Base-by-base conservation (phyloP, 139 green algal species). In the Asterochloris sp. region DNA sequence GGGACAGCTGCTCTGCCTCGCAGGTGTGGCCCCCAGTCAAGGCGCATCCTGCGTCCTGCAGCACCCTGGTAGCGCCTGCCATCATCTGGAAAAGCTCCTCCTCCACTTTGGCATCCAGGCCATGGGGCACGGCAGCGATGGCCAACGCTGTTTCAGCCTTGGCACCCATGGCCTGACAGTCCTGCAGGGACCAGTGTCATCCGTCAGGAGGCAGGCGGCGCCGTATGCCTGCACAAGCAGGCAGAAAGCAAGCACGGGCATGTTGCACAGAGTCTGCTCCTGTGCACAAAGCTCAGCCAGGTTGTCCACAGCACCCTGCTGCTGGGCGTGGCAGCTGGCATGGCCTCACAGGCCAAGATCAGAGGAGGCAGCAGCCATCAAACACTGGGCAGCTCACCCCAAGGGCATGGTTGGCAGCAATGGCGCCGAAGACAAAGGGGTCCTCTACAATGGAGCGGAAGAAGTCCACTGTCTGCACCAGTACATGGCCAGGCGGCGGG, bases 401-500 rank as follows among this genome's bases (percentile, higher is more conserved):
- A 13, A 98, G 88, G 14, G 94, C 94, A 80, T 97, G 93, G 61
- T 91, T 90, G 24, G 92, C 94, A 13, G 95, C 91, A 17, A 97
- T 93, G 79, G 82, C 81, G 11, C 95, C 95, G 86, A 98, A 97
- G 16, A 94, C 63, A 75, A 90, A 97, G 1, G 91, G 89, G 81
- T 98, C 95, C 38, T 86, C 78, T 23, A 95, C 85, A 74, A 97
- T 92, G 27, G 87, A 75, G 12, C 88, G 86, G 85, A 98, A 97
- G 29, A 97, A 98, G 85, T 98, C 95, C 27, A 98, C 90, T 9
- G 92, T 97, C 17, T 97, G 94, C 29, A 98, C 86, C 15, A 84
- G 73, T 11, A 96, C 84, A 73, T 91, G 88, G n/a, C 93, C 94
- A 0, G 84, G 66, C 0, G 89, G 86, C 11, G 92, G 89, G 0